Evolutionary conservation across 208 protist species (phyloP).

Genomic region (Trypanosoma rangeli): DNA sequence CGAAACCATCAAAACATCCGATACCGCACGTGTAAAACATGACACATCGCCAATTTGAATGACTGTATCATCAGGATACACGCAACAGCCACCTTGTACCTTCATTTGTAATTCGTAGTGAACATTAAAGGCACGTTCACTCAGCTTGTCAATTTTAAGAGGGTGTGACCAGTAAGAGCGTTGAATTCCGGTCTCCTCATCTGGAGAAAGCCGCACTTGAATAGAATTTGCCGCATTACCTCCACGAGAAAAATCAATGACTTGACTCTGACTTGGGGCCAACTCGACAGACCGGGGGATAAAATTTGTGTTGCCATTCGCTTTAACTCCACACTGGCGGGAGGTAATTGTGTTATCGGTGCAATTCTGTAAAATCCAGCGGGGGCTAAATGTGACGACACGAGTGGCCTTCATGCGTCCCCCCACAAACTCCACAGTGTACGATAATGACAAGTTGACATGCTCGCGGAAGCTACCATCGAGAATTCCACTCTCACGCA

Average conservation of each 20-base stretch:
- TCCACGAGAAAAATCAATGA: constrained; percentile 15
- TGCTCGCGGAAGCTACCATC: constrained; percentile 22
- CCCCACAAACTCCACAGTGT: constrained; percentile 49
- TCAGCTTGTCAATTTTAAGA: constrained; percentile 44
- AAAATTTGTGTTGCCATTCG: not conserved
- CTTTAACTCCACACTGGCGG: constrained; percentile 9
- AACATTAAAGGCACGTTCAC: constrained; percentile 55
- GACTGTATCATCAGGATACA: constrained; percentile 17
- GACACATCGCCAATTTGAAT: constrained; percentile 36
- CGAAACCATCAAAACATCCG: constrained; percentile 52
- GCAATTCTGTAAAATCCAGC: constrained; percentile 73
- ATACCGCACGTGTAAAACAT: constrained; percentile 36
- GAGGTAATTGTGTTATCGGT: constrained; percentile 10
- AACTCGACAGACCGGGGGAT: not conserved
- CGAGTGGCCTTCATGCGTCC: constrained; percentile 38
- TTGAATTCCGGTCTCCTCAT: constrained; percentile 22
- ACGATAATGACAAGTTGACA: constrained; percentile 47
- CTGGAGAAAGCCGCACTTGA: constrained; percentile 23
- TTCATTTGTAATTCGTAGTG: constrained; percentile 30
- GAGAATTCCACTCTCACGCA: constrained; percentile 29
- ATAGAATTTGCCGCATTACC: constrained; percentile 15
- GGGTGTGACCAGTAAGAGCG: constrained; percentile 42
- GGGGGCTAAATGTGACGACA: constrained; percentile 57
- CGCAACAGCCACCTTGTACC: not conserved
- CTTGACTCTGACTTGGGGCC: constrained; percentile 13